phyloP scores from a whole-genome alignment of 768 basidiomycete genomes.

The Pleurotus ostreatus region DNA sequence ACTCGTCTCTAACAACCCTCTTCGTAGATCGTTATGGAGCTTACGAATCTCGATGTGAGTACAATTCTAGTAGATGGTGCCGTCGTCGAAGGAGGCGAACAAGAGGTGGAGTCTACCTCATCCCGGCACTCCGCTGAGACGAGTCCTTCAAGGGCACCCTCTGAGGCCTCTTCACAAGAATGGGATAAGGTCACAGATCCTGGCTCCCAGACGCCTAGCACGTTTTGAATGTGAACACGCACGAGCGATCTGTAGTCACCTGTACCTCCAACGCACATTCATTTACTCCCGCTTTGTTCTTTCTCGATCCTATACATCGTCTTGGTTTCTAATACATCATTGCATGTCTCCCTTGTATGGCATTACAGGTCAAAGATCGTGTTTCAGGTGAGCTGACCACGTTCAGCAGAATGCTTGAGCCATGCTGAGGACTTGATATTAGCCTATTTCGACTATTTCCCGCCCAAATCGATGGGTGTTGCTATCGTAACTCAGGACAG shows the following conservation, averaged over 20 bases:
- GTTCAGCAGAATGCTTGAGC: conserved; percentile 1
- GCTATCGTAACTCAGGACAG: conserved; percentile 20
- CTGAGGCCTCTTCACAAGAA: conserved; percentile 85
- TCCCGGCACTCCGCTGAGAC: conserved; percentile 31
- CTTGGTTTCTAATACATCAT: conserved; percentile 57
- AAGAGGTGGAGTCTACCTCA: conserved; percentile 36
- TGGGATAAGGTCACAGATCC: conserved; percentile 87
- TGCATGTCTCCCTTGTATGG: conserved; percentile 15
- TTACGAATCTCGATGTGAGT: conserved; percentile 91
- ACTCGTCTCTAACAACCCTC: neutral
- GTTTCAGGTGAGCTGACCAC: conserved; percentile 66
- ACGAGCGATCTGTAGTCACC: conserved; percentile 5
- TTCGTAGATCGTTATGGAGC: conserved; percentile 66
- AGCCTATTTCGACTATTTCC: conserved; percentile 81
- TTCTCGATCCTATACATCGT: conserved; percentile 13
- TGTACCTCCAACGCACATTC: conserved; percentile 7
- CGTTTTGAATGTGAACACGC: conserved; percentile 1
- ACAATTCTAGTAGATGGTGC: conserved; percentile 25
- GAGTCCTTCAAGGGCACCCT: conserved; percentile 67
- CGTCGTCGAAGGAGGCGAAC: conserved; percentile 36
- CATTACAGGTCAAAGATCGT: conserved; percentile 54
- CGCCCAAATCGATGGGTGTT: conserved; percentile 69
- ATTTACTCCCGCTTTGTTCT: conserved; percentile 17
- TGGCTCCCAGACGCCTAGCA: conserved; percentile 44
- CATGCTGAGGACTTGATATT: conserved; percentile 14